Evolutionary conservation across 2,329 filamentous ascomycete genomes (phyloP), one percentile per base, ranked within the genome.

Genomic region (Xylaria sp.): DNA sequence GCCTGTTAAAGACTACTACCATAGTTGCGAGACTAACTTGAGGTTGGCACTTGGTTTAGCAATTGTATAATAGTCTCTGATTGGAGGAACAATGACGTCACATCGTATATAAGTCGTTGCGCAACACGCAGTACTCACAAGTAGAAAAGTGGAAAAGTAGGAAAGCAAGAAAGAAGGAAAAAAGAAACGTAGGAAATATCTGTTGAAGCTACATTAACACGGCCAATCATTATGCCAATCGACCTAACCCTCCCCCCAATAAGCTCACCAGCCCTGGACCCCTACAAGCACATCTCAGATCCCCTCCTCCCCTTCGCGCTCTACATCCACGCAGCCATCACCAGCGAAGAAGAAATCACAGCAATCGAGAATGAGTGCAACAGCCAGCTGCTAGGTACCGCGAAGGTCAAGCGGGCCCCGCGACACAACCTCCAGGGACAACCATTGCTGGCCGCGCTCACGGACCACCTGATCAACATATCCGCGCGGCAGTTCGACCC

Each of bases 241-340:
- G 41, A 60, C 34, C 48, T 60, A 15, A 60, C 41, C 5, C 41
- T 60, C 25, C 57, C 57, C 5, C 41, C 57, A 18, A 60, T n/a
- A 18, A 60, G 57, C 28, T 60, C 57, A 25, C 57, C 57, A 7
- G 44, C 57, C 25, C 18, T 60, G 25, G 41, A 60, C 28, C 41
- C 57, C 44, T 60, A 50, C 44, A 60, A 50, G 18, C 13, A 50
- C 18, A 12, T 60, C 23, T 15, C 23, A 3, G 44, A 60, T 23
- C 57, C 57, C 8, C 57, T 60, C 13, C 25, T 63, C 10, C 60
- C 60, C n/a, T 63, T 52, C 48, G 60, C 60, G 2, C 60, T 63
- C 48, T 63, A 63, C 46, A 41, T 63, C 34, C 60, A 52, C 34
- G 31, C 48, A 39, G 60, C 41, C 6, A 23, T 52, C 31, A 31